These are phyloP conservation scores for Calonectria pseudoturangicola DNA, from an alignment of 2,329 filamentous ascomycete species.

Conservation along the genomic window DNA sequence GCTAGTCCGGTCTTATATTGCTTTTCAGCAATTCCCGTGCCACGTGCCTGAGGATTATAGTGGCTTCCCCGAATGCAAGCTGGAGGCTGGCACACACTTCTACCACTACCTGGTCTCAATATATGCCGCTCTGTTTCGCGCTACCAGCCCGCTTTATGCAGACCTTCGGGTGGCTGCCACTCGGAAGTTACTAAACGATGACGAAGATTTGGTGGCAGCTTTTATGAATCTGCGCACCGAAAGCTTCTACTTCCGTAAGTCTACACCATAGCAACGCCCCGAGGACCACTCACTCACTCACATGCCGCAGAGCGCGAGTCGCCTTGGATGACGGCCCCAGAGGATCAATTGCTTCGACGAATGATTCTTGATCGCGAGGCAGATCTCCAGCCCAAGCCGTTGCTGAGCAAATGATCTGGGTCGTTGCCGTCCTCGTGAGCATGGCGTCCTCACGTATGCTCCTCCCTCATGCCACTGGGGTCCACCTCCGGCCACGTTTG, in stretches of 20 bases:
- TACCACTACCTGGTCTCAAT: conserved; percentile 56
- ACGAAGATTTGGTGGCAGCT: conserved; percentile 49
- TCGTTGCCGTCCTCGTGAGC: conserved; percentile 22
- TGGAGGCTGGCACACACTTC: conserved; percentile 54
- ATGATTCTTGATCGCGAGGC: conserved; percentile 56
- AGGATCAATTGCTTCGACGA: conserved; percentile 53
- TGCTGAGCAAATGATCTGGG: conserved; percentile 32
- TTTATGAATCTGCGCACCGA: conserved; percentile 55
- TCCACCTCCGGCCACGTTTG: conserved; percentile 40
- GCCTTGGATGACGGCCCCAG: conserved; percentile 52
- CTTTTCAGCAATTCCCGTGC: conserved; percentile 55
- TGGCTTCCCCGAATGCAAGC: conserved; percentile 54
- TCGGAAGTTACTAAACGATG: conserved; percentile 50
- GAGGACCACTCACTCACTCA: conserved; percentile 32
- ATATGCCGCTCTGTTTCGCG: conserved; percentile 54
- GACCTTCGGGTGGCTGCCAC: conserved; percentile 51
- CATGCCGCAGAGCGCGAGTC: conserved; percentile 52
- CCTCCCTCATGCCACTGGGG: conserved; percentile 37
- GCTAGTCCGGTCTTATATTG: conserved; percentile 54
- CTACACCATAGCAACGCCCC: background rate
- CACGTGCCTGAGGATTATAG: conserved; percentile 56
- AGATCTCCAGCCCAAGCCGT: conserved; percentile 47
- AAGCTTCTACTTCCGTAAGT: conserved; percentile 56
- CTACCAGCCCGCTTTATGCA: conserved; percentile 54
- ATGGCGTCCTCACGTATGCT: conserved; percentile 34